Evolutionary conservation across 345 rosid genomes (phyloP).

Genomic region (Gossypium turneri): DNA sequence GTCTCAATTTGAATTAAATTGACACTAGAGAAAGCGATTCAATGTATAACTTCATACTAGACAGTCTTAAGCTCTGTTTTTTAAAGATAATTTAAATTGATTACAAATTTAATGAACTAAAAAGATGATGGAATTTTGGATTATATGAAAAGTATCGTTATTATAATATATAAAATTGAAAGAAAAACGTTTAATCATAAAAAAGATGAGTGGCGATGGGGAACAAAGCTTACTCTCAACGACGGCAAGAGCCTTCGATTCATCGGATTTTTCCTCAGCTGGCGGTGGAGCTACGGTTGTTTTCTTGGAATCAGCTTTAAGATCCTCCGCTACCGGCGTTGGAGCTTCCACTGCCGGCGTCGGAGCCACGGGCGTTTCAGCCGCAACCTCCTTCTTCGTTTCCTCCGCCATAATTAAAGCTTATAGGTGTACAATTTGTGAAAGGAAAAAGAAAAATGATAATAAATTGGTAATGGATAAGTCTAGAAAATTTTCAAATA

Average conservation of each 20-base stretch:
- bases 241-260: slow-evolving; percentile 52
- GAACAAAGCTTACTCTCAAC: slow-evolving; percentile 47
- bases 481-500: not conserved
- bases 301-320: slow-evolving; percentile 29
- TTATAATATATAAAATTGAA: not conserved
- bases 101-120: not conserved
- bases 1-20: not conserved
- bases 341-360: slow-evolving; percentile 16
- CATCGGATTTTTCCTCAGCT: slow-evolving; percentile 31
- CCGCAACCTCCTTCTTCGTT: slow-evolving; percentile 31
- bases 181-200: not conserved
- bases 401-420: slow-evolving; percentile 53
- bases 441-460: not conserved
- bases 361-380: slow-evolving; percentile 23
- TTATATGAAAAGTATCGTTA: not conserved
- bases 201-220: not conserved
- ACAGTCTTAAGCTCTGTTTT: slow-evolving; percentile 1
- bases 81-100: not conserved
- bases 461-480: not conserved
- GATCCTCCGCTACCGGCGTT: slow-evolving; percentile 21
- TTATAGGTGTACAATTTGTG: not conserved
- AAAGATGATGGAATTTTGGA: not conserved
- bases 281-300: slow-evolving; percentile 23
- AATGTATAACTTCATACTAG: not conserved
- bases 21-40: not conserved